phyloP scores from a whole-genome alignment of 495 filamentous ascomycete genomes.

The Aspergillus asperescens region DNA sequence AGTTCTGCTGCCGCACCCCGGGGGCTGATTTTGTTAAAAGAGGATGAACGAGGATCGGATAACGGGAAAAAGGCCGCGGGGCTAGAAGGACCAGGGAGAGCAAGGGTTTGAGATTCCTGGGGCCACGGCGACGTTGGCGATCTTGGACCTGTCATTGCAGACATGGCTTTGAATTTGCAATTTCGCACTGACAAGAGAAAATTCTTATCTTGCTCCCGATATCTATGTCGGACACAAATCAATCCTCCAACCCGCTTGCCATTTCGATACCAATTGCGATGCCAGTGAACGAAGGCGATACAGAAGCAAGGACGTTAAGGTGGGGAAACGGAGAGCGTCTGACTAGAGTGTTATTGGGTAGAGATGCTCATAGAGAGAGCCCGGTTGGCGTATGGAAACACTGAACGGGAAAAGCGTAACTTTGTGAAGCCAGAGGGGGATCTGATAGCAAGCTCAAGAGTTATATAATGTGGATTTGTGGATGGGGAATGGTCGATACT shows the following conservation, averaged over 20 bases:
- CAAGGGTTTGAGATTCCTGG: conserved; percentile 26
- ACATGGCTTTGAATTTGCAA: too few species aligned
- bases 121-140: conserved; percentile 46
- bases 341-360: not conserved
- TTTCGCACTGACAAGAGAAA: conserved; percentile 4
- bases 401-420: not conserved
- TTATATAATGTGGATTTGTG: conserved; percentile 2
- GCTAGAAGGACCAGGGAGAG: conserved; percentile 25
- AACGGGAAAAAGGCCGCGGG: conserved; percentile 25
- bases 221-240: not conserved
- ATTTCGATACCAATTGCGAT: conserved; percentile 14
- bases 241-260: conserved; percentile 13
- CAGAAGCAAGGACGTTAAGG: too few species aligned
- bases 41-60: conserved; percentile 34
- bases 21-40: conserved; percentile 38
- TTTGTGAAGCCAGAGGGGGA: not conserved
- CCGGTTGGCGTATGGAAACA: not conserved
- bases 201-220: conserved; percentile 8
- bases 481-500: conserved; percentile 1
- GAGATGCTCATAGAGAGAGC: not conserved
- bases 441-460: not conserved
- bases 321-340: not conserved
- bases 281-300: not conserved
- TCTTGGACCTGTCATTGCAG: conserved; percentile 43
- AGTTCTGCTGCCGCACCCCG: conserved; percentile 38